Base-by-base conservation (phyloP, 192 early-diverging fungal genomes). In the Podila clonocystis region DNA sequence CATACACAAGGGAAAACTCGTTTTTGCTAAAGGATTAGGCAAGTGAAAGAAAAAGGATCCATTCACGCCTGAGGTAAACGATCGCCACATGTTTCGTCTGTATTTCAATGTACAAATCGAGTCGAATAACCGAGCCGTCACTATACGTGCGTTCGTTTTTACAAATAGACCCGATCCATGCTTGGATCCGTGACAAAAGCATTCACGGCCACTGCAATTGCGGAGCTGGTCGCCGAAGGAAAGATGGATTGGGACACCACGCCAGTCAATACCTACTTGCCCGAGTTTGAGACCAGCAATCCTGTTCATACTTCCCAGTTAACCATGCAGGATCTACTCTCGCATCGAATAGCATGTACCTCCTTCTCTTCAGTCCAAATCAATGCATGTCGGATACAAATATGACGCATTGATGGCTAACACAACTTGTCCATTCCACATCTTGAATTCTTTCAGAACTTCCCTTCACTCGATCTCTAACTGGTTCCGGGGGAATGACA, bases 181-280 rank as follows among this genome's bases (percentile, higher is more conserved):
- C 61, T 70, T 34, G 68, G 41, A 49, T 70, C 59, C 5, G 1
- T 70, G 41, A 70, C 68, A 13, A 70, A 70, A n/a, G 45, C 59
- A 13, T 60, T 70, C 6, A 70, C 68, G 5, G 68, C 68, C 22
- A 48, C 68, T 12, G 28, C 58, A 0, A 22, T 70, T n/a, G 59
- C 41, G 59, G 59, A 70, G 29, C 38, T 70, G 48, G 68, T 70
- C 17, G 59, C 58, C 0, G 68, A 70, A 8, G 59, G 59, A 0
- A 70, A 70, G 48, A 36, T 50, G 8, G 59, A 70, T 2, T 70
- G 68, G 68, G 68, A 70, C n/a, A 62, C 24, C 2, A 62, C 59
- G 0, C 59, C 68, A 0, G 48, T 70, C 15, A 33, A 19, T 19
- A 30, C 60, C 9, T 70, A 62, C 31, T 12, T 70, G 4, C 59